Evolutionary conservation across 495 filamentous ascomycete genomes (phyloP), one percentile per base, ranked within the genome.

Genomic region (Xylaria sp.): DNA sequence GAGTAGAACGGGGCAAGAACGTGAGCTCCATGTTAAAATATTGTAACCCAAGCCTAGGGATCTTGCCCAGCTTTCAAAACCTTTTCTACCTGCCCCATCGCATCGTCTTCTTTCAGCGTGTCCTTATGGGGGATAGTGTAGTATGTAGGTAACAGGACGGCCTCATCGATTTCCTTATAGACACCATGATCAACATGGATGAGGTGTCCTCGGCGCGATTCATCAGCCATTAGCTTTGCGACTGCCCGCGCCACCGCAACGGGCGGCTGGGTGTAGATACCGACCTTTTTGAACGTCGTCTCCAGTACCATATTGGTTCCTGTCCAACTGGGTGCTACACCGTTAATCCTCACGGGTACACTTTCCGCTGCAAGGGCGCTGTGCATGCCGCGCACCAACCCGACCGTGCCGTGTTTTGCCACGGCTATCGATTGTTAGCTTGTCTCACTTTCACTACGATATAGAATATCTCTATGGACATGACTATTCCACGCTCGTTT

Each of bases 301-400:
- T 79, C 61, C 0, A 75, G 72, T 35, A 83, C 66, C 11, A 85
- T 75, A 5, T 72, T 76, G n/a, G 81, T 80, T 9, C 71, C 70
- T 0, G 84, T 85, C 83, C 82, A 85, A 19, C 80, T 83, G 17
- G 84, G 83, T 15, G 79, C 76, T 40, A 85, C 67, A 14, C 80
- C 80, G 71, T 85, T 85, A 4, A 85, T 24, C 8, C 83, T 76
- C 35, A 85, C 74, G 15, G 66, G 70, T 31, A 69, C 14, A 8
- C 37, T 40, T 5, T 74, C 67, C 0, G 35, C 65, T 0, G 71
- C 58, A 15, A 74, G 35, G 15, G 77, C 69, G 5, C 31, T 21
- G 19, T 62, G 71, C 4, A 83, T 41, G 0, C 81, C 81, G 12
- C 80, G 79, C 4, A 82, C 46, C 29, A 84, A 73, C 0, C 80